A percentile compares a stretch with the other conserved stretches of the same genome.
Evolutionary conservation across 2,329 filamentous ascomycete species (phyloP).

Genomic region (Fusarium luffae): DNA sequence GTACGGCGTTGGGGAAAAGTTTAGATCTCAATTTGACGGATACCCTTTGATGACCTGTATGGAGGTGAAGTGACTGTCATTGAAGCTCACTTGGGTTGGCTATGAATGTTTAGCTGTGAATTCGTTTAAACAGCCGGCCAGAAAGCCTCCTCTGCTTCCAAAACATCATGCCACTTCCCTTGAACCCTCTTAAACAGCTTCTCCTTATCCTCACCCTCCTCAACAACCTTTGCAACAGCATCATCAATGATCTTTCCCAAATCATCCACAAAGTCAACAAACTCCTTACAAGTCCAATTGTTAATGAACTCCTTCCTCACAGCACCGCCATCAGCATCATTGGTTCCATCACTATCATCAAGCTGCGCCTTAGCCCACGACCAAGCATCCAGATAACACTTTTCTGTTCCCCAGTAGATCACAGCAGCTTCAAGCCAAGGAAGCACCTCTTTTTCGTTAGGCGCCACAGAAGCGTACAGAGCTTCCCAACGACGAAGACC

Average conservation of each 20-base stretch:
- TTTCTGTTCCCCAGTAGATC: slow-evolving; percentile 82
- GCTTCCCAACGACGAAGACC: slow-evolving; percentile 54
- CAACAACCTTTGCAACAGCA: slow-evolving; percentile 56
- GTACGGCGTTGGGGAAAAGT: slow-evolving; percentile 48
- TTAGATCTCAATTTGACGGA: slow-evolving; percentile 42
- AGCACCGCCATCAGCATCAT: slow-evolving; percentile 73
- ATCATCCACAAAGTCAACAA: slow-evolving; percentile 67
- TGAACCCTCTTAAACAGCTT: slow-evolving; percentile 54
- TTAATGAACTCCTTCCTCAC: slow-evolving; percentile 72
- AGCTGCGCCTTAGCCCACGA: slow-evolving; percentile 58
- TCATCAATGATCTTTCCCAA: slow-evolving; percentile 67
- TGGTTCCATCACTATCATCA: slow-evolving; percentile 30
- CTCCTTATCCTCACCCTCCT: slow-evolving; percentile 47
- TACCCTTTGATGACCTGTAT: slow-evolving; percentile 30
- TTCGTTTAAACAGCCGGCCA: slow-evolving; percentile 58
- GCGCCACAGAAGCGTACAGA: slow-evolving; percentile 66
- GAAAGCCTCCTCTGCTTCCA: slow-evolving; percentile 68
- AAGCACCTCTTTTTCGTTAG: slow-evolving; percentile 57
- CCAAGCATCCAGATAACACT: slow-evolving; percentile 71
- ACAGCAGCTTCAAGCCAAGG: slow-evolving; percentile 73
- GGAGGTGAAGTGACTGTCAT: not conserved
- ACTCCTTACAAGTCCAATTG: slow-evolving; percentile 74
- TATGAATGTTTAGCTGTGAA: too few species aligned
- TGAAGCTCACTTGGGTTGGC: not conserved
- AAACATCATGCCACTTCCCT: slow-evolving; percentile 60